Conservation (phyloP, 768 basidiomycete genomes). For the Agaricus blazei region DNA sequence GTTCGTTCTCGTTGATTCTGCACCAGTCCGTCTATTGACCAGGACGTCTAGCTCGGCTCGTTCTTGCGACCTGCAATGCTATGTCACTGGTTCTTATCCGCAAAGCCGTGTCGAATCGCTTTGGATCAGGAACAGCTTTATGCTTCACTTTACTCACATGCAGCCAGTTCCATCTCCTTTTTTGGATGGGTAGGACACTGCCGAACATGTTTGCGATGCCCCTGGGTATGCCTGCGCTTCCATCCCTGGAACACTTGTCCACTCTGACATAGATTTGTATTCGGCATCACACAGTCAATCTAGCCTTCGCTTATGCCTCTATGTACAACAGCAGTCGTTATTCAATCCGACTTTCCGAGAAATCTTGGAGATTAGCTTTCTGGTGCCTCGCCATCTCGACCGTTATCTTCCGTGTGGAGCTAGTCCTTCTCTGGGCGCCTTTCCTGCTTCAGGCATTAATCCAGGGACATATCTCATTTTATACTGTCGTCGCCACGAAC, state of each 20-base stretch:
- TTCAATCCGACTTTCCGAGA: constrained; percentile 6
- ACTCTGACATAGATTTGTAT: not conserved
- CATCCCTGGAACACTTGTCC: not conserved
- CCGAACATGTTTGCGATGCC: constrained; percentile 92
- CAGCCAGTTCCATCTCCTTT: constrained; percentile 87
- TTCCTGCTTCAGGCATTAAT: constrained; percentile 51
- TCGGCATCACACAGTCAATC: not conserved
- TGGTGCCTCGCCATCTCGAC: constrained; percentile 37
- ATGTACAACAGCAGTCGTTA: constrained; percentile 31
- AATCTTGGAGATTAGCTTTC: constrained; percentile 5
- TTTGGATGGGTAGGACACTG: constrained; percentile 90
- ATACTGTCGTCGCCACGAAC: constrained; percentile 43
- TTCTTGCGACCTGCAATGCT: constrained; percentile 64
- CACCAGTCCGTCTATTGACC: not conserved
- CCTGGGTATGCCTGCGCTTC: constrained; percentile 45
- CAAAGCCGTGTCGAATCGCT: constrained; percentile 56
- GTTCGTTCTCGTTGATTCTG: constrained; percentile 32
- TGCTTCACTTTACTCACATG: constrained; percentile 67
- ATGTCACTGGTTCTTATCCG: constrained; percentile 58
- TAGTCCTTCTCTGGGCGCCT: constrained; percentile 61
- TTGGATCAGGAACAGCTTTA: constrained; percentile 50
- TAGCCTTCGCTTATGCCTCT: constrained; percentile 2
- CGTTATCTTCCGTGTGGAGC: constrained; percentile 76
- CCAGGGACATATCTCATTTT: constrained; percentile 35
- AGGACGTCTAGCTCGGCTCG: constrained; percentile 58